Percentiles rank a stretch among this genome's conserved stretches.
Evolutionary conservation across 768 basidiomycete genomes (phyloP).

Genomic region (Lactarius deliciosus): DNA sequence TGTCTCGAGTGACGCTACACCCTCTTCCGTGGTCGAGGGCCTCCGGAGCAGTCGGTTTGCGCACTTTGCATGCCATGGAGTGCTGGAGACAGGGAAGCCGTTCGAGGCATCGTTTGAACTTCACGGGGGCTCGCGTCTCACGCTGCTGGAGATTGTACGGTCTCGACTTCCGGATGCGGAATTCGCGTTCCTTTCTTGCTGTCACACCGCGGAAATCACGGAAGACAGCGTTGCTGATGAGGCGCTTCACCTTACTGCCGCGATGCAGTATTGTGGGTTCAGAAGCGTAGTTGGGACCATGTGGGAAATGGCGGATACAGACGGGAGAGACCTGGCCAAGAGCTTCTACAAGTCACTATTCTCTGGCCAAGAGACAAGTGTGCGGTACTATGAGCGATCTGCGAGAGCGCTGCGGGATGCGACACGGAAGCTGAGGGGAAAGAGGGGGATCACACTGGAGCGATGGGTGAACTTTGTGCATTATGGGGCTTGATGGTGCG

Average conservation of each 20-base stretch:
- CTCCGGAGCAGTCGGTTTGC: no score
- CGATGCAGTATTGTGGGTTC: conserved; percentile 27
- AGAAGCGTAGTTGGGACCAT: not conserved
- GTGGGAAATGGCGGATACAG: conserved; percentile 27
- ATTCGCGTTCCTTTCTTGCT: conserved; percentile 1
- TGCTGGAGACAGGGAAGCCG: no score
- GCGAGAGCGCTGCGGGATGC: conserved; percentile 12
- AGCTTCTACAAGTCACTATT: conserved; percentile 18
- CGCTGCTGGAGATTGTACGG: no score
- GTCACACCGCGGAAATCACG: conserved; percentile 9
- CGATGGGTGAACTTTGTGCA: conserved; percentile 26
- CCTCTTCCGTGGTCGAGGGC: no score
- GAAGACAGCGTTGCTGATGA: conserved; percentile 17
- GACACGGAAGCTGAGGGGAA: conserved; percentile 10
- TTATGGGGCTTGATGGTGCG: conserved; percentile 14
- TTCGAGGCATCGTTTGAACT: no score
- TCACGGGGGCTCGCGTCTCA: no score
- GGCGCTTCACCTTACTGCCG: conserved; percentile 25
- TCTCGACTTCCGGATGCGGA: no score
- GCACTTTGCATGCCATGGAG: no score
- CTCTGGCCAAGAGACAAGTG: no score
- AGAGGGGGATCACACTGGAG: not conserved
- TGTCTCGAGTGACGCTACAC: no score
- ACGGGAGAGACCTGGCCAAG: conserved; percentile 18
- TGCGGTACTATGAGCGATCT: conserved; percentile 4